These are phyloP conservation scores for Hanseniaspora mollemarum DNA, from an alignment of 805 yeast genomes.

Conservation along the genomic window DNA sequence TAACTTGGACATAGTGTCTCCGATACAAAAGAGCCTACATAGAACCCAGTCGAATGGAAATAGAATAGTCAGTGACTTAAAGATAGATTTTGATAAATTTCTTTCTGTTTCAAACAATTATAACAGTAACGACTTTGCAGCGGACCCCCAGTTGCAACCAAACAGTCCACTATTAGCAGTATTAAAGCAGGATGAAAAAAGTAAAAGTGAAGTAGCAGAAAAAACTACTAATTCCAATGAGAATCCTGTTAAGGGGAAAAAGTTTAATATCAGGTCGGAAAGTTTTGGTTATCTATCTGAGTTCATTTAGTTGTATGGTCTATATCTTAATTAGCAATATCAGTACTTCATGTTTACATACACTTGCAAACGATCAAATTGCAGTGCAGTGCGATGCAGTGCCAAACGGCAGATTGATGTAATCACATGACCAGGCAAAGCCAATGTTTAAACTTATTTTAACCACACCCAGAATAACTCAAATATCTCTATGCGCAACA, in stretches of 20 bases:
- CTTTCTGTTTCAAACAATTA: neutral
- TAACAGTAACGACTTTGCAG: neutral
- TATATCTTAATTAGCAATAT: too few species aligned
- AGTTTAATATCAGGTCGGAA: slow-evolving; percentile 10
- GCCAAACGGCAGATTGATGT: too few species aligned
- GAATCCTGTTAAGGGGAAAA: too few species aligned
- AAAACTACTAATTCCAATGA: neutral
- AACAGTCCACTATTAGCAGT: neutral
- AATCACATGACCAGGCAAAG: too few species aligned
- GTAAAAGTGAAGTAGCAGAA: neutral
- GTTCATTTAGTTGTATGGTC: slow-evolving; percentile 13
- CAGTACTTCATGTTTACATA: too few species aligned
- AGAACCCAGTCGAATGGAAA: neutral
- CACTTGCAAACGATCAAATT: neutral
- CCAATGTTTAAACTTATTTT: too few species aligned
- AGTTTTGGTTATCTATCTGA: slow-evolving; percentile 14
- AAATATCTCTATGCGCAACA: too few species aligned
- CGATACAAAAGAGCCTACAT: neutral
- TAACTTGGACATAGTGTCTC: slow-evolving; percentile 9
- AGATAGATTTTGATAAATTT: slow-evolving; percentile 4
- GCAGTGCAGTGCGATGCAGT: too few species aligned
- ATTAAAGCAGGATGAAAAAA: neutral
- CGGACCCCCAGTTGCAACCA: neutral
- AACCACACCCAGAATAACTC: too few species aligned
- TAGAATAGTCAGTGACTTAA: slow-evolving; percentile 13